Percentiles rank a stretch among this genome's conserved stretches.
phyloP scores from a whole-genome alignment of 1,284 basidiomycete species.

The Golubevia pallescens region DNA sequence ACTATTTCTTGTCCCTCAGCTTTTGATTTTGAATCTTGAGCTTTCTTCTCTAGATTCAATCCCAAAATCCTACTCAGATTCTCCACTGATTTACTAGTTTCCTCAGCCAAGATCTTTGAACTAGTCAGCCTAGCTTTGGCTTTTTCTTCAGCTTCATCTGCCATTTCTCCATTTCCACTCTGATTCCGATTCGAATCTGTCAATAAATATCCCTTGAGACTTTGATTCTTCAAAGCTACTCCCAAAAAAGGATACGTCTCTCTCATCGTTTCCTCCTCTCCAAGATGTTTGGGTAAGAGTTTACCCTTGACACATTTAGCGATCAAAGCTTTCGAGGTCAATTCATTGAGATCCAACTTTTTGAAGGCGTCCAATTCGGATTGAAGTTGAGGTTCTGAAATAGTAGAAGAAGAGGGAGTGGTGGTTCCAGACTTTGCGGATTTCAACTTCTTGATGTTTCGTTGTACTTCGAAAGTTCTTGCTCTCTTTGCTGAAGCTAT shows the following conservation, averaged over 20 bases:
- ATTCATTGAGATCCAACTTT: constrained; percentile 17
- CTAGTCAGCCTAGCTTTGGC: constrained; percentile 32
- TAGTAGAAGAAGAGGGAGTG: no score
- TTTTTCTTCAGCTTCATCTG: constrained; percentile 15
- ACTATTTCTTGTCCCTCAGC: no score
- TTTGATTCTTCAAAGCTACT: constrained; percentile 13
- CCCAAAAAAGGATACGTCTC: constrained; percentile 15
- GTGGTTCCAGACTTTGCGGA: constrained; percentile 5
- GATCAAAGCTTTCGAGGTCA: constrained; percentile 25
- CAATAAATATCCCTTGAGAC: constrained; percentile 14
- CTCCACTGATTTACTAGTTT: constrained; percentile 24
- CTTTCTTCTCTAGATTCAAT: constrained; percentile 7
- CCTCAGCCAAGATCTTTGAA: constrained; percentile 36
- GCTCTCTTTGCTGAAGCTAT: constrained; percentile 30
- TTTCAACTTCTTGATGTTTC: constrained; percentile 44
- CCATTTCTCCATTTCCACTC: not conserved
- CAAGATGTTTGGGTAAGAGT: constrained; percentile 21
- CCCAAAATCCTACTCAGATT: constrained; percentile 24
- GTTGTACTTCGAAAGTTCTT: constrained; percentile 41
- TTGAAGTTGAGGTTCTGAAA: constrained; percentile 7
- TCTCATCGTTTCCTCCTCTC: not conserved
- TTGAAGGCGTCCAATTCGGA: constrained; percentile 32
- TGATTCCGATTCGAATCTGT: not conserved
- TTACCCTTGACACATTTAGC: constrained; percentile 40
- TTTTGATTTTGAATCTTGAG: not conserved